A percentile compares a stretch with the other conserved stretches of the same genome.
Conservation (phyloP, 2,329 filamentous ascomycete genomes). For the Diaporthe destruens region DNA sequence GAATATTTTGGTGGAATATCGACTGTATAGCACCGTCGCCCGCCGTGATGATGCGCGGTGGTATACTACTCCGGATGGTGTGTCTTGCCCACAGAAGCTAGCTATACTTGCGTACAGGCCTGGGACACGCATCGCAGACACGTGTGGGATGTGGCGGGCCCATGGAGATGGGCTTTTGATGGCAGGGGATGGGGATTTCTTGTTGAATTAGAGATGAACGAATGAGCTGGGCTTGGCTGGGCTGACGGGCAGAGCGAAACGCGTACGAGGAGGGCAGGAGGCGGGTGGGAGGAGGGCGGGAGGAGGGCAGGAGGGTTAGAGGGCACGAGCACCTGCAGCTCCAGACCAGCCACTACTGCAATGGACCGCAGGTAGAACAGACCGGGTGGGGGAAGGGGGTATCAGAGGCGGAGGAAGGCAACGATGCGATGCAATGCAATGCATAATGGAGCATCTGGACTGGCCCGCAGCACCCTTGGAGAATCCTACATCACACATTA, state of each 20-base stretch:
- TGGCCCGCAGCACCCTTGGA: conserved; percentile 13
- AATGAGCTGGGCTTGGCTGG: conserved; percentile 26
- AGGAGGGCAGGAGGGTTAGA: neutral
- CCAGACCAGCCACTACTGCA: conserved; percentile 41
- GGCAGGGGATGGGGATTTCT: neutral
- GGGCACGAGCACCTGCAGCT: conserved; percentile 35
- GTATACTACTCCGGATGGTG: too few relatives aligned
- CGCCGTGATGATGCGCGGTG: neutral
- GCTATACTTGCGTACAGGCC: too few relatives aligned
- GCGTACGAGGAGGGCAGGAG: too few relatives aligned
- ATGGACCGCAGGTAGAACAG: conserved; percentile 37
- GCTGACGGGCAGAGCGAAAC: conserved; percentile 23
- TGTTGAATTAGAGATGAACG: neutral
- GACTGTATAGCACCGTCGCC: neutral
- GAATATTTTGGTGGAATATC: too few relatives aligned
- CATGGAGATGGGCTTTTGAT: neutral
- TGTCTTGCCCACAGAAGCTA: neutral
- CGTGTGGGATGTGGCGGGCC: conserved; percentile 3
- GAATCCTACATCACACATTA: conserved; percentile 18
- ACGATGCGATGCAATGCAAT: conserved; percentile 41
- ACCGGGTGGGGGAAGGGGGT: conserved; percentile 40
- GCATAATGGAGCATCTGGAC: conserved; percentile 35
- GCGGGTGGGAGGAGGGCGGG: neutral
- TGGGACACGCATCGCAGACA: neutral
- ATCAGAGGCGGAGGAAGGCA: conserved; percentile 25